Conservation (phyloP, 768 basidiomycete genomes). For the Mycena crocata region DNA sequence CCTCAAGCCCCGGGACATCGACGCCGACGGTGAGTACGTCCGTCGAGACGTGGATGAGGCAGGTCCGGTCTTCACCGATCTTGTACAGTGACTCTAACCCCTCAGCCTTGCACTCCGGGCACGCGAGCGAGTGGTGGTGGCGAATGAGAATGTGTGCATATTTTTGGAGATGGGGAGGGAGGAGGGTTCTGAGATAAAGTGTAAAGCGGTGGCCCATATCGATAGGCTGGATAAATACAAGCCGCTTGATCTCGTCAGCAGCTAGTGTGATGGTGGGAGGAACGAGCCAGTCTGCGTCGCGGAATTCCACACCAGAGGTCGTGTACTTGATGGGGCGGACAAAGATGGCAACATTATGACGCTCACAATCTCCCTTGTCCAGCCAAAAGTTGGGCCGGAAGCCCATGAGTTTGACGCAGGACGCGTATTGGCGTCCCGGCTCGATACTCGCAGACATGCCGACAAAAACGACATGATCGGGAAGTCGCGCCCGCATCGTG, state of each 20-base stretch:
- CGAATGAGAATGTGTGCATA: conserved; percentile 9
- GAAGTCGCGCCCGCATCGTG: conserved; percentile 13
- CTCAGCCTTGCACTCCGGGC: conserved; percentile 6
- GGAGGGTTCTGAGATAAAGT: conserved; percentile 1
- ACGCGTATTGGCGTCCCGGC: not conserved
- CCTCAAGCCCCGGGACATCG: conserved; percentile 5
- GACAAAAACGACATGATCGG: conserved; percentile 5
- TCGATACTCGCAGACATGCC: conserved; percentile 10
- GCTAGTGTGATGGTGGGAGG: not conserved
- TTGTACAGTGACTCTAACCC: conserved; percentile 12
- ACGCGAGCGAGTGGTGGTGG: conserved; percentile 10
- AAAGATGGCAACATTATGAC: not conserved
- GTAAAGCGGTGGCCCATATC: conserved; percentile 2
- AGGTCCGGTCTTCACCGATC: not conserved
- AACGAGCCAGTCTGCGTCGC: not conserved
- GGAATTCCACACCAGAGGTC: not conserved
- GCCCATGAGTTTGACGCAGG: conserved; percentile 12
- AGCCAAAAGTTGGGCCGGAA: conserved; percentile 14
- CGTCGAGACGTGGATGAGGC: conserved; percentile 7
- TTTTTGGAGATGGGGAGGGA: conserved; percentile 13
- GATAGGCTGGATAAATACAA: conserved; percentile 1
- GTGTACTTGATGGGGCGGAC: not conserved
- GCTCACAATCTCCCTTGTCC: conserved; percentile 18
- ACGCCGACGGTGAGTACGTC: conserved; percentile 15
- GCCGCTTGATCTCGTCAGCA: not conserved